Evolutionary conservation across 2,329 filamentous ascomycete species (phyloP).

Genomic region (Bisporella sp.): DNA sequence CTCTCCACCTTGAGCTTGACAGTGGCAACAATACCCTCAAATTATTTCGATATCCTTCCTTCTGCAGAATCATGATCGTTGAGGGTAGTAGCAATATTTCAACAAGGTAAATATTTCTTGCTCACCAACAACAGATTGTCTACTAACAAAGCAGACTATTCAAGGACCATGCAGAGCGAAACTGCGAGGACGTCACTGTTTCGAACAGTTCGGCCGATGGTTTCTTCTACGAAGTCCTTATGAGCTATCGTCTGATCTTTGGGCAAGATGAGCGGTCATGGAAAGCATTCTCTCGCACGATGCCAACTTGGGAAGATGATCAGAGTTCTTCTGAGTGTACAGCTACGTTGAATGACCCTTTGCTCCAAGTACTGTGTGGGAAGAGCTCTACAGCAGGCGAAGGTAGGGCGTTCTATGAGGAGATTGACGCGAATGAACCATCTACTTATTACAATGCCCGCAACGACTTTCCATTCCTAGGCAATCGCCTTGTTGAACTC

Average conservation of each 20-base stretch:
- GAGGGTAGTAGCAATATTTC: background rate
- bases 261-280: constrained; percentile 10
- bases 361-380: too few relatives aligned
- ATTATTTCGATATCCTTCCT: constrained; percentile 9
- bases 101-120: constrained; percentile 2
- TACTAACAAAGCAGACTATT: background rate
- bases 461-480: constrained; percentile 13
- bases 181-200: background rate
- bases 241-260: constrained; percentile 19
- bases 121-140: background rate
- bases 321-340: too few relatives aligned
- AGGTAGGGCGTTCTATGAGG: constrained; percentile 5
- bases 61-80: constrained; percentile 4
- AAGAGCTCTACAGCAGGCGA: background rate
- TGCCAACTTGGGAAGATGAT: background rate
- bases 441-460: background rate
- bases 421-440: constrained; percentile 10
- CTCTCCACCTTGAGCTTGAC: constrained; percentile 10
- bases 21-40: constrained; percentile 5
- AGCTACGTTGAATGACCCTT: too few relatives aligned
- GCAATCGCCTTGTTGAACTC: constrained; percentile 9
- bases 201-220: background rate
- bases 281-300: constrained; percentile 2
- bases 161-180: background rate
- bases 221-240: constrained; percentile 14